A percentile compares a stretch with the other conserved stretches of the same genome.
phyloP scores from a whole-genome alignment of 2,329 filamentous ascomycete species.

The Xylogone sp. region DNA sequence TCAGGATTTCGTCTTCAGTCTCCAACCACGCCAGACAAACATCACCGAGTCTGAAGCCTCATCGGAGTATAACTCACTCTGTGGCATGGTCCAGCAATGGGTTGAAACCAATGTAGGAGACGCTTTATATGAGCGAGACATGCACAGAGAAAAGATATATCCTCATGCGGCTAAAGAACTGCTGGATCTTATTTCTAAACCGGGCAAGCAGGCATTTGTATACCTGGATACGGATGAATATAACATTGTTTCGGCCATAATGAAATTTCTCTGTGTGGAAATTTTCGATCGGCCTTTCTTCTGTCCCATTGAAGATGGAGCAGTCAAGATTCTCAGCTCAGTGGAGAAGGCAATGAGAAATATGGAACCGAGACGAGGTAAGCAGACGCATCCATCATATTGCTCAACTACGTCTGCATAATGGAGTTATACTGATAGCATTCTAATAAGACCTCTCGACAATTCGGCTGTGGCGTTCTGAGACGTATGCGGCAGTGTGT shows the following conservation, averaged over 20 bases:
- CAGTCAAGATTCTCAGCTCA: conserved; percentile 4
- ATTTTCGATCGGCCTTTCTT: conserved; percentile 11
- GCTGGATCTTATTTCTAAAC: conserved; percentile 1
- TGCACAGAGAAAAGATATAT: not conserved
- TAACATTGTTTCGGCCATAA: conserved; percentile 10
- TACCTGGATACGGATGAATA: conserved; percentile 10
- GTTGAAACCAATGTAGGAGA: conserved; percentile 9
- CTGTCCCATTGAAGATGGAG: conserved; percentile 3
- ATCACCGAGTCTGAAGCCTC: conserved; percentile 9
- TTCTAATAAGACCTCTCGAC: conserved; percentile 4
- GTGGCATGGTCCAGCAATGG: conserved; percentile 8
- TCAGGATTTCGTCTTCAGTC: conserved; percentile 10
- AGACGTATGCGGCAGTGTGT: conserved; percentile 7
- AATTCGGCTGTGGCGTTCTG: conserved; percentile 8
- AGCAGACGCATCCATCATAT: not conserved
- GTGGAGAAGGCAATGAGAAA: conserved; percentile 10
- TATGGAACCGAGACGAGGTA: conserved; percentile 9
- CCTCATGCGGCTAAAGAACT: conserved; percentile 3
- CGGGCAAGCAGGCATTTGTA: conserved; percentile 5
- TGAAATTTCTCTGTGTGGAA: conserved; percentile 6
- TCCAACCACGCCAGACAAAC: conserved; percentile 6
- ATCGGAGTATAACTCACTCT: conserved; percentile 8
- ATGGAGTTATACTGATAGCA: too few relatives aligned
- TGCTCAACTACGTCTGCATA: too few relatives aligned
- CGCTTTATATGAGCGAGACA: not conserved